Percentiles rank a stretch among this genome's conserved stretches.
Conservation (phyloP, 768 basidiomycete genomes). For the Leccinum arenicola region DNA sequence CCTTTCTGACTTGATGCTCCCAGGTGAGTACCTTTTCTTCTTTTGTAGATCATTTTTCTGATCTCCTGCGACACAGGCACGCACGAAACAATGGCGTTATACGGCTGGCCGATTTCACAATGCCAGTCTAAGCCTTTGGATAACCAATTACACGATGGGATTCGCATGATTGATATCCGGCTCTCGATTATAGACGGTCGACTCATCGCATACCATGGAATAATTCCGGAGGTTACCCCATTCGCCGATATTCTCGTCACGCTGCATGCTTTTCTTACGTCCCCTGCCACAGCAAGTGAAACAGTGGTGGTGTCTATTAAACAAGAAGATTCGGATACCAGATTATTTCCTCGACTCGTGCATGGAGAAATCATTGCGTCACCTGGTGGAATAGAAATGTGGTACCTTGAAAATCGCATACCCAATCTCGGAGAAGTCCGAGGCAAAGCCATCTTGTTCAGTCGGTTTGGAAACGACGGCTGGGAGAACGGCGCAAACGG, state of each 20-base stretch:
- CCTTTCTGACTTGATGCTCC: constrained; percentile 73
- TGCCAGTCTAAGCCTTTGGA: constrained; percentile 71
- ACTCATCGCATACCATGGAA: constrained; percentile 79
- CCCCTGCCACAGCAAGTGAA: constrained; percentile 56
- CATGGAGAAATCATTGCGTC: constrained; percentile 58
- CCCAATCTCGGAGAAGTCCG: constrained; percentile 81
- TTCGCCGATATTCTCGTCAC: constrained; percentile 64
- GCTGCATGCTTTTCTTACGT: constrained; percentile 62
- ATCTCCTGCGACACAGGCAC: constrained; percentile 7
- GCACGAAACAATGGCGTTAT: constrained; percentile 59
- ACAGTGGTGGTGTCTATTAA: constrained; percentile 87
- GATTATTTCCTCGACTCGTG: constrained; percentile 62
- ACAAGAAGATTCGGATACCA: constrained; percentile 67
- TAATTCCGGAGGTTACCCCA: constrained; percentile 64
- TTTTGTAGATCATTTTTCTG: constrained; percentile 18
- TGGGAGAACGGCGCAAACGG: constrained; percentile 80
- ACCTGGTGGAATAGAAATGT: constrained; percentile 55
- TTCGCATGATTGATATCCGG: constrained; percentile 80
- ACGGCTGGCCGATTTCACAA: constrained; percentile 84
- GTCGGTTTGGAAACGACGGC: constrained; percentile 65
- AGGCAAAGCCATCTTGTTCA: constrained; percentile 82
- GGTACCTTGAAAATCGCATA: constrained; percentile 80
- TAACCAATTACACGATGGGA: constrained; percentile 71
- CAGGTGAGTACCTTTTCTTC: constrained; percentile 52
- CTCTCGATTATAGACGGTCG: constrained; percentile 61